Conservation (phyloP, 2,329 filamentous ascomycete genomes). For the Trichoderma atrobrunneum region DNA sequence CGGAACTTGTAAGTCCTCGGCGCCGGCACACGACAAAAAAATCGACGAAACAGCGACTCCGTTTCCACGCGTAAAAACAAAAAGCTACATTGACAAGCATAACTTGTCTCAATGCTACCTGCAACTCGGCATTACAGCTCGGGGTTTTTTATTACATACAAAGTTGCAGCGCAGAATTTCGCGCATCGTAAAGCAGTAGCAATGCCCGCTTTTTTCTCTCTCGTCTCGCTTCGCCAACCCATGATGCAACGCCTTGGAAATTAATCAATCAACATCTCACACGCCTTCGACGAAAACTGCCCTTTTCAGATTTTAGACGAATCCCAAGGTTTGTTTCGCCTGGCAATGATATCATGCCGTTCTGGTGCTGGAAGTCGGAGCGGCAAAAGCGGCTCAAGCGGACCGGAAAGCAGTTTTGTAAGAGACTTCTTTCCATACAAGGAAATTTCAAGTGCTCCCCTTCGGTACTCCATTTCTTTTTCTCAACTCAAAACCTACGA, state of each 20-base stretch:
- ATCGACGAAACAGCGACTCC: neutral
- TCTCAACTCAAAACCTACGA: neutral
- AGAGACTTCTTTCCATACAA: neutral
- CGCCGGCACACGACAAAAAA: conserved; percentile 1
- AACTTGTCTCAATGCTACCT: neutral
- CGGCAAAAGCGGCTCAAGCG: neutral
- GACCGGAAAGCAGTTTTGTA: neutral
- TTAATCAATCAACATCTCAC: neutral
- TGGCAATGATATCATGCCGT: neutral
- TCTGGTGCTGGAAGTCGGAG: neutral
- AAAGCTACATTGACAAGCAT: neutral
- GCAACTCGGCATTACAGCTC: neutral
- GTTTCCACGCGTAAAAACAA: neutral
- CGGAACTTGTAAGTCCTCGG: conserved; percentile 3
- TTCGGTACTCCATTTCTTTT: neutral
- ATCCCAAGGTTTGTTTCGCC: neutral
- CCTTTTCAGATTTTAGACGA: neutral
- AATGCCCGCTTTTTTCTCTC: neutral
- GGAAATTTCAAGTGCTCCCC: neutral
- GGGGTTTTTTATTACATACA: neutral
- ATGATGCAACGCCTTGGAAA: neutral
- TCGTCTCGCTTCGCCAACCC: neutral
- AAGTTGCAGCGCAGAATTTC: neutral
- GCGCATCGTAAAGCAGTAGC: neutral
- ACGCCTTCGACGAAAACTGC: neutral